Conservation (phyloP, 768 basidiomycete genomes). For the Antrodiella citrinella region DNA sequence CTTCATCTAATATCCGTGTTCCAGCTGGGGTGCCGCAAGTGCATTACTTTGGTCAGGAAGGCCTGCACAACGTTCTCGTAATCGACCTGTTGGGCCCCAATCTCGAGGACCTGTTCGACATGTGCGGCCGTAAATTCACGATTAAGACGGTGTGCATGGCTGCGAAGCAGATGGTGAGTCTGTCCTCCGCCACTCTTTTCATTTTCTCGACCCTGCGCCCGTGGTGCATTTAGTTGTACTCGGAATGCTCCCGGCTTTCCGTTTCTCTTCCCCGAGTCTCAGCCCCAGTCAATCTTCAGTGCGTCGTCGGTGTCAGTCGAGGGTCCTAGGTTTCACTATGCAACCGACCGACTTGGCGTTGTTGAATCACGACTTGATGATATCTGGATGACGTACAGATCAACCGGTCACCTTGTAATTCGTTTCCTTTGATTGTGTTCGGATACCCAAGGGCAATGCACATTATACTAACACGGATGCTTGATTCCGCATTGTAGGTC, state of each 20-base stretch:
- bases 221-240: background rate
- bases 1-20: background rate
- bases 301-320: too few species aligned
- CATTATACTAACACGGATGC: too few species aligned
- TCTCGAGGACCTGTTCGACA: slow-evolving; percentile 95
- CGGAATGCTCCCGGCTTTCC: background rate
- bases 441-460: background rate
- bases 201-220: background rate
- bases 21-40: slow-evolving; percentile 95
- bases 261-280: too few species aligned
- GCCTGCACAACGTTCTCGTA: slow-evolving; percentile 91
- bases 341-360: too few species aligned
- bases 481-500: slow-evolving; percentile 51
- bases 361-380: too few species aligned
- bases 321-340: too few species aligned
- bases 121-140: slow-evolving; percentile 96
- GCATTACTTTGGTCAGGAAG: slow-evolving; percentile 98
- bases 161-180: slow-evolving; percentile 93
- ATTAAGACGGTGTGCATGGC: slow-evolving; percentile 99
- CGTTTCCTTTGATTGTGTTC: background rate
- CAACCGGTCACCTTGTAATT: background rate
- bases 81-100: slow-evolving; percentile 97
- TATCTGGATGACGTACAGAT: background rate
- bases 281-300: too few species aligned
- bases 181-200: background rate